Evolutionary conservation across 345 rosid genomes (phyloP).

Genomic region (Clarkia xantiana): DNA sequence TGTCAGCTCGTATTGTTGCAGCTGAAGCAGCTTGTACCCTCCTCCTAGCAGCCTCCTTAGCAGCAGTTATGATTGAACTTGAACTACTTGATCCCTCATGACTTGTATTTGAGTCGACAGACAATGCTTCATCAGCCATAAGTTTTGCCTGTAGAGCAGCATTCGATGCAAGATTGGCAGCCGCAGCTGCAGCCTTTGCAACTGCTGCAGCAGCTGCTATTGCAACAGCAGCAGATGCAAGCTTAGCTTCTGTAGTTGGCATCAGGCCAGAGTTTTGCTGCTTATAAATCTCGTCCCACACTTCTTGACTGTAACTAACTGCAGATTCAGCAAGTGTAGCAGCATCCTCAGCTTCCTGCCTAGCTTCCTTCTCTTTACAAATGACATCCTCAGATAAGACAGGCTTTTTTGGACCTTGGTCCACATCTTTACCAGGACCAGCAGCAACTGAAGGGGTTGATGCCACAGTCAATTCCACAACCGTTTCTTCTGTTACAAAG

Average conservation of each 20-base stretch:
- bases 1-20: slow-evolving; percentile 88
- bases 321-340: slow-evolving; percentile 71
- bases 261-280: slow-evolving; percentile 40
- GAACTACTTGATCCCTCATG: slow-evolving; percentile 34
- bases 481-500: slow-evolving; percentile 21
- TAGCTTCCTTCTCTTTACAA: slow-evolving; percentile 53
- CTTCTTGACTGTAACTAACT: slow-evolving; percentile 45
- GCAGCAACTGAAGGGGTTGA: slow-evolving; percentile 20
- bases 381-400: slow-evolving; percentile 50
- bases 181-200: slow-evolving; percentile 96
- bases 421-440: slow-evolving; percentile 25
- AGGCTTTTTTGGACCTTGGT: slow-evolving; percentile 23
- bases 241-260: slow-evolving; percentile 43
- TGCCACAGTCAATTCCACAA: slow-evolving; percentile 28
- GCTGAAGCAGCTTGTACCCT: slow-evolving; percentile 89
- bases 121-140: slow-evolving; percentile 82
- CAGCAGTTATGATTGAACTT: slow-evolving; percentile 50
- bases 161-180: slow-evolving; percentile 81
- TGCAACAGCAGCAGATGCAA: slow-evolving; percentile 81
- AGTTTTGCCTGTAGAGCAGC: slow-evolving; percentile 89
- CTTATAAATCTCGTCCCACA: slow-evolving; percentile 64
- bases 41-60: slow-evolving; percentile 76
- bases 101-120: slow-evolving; percentile 29
- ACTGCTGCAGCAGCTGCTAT: slow-evolving; percentile 85
- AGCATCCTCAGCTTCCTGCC: slow-evolving; percentile 68